A percentile compares a stretch with the other conserved stretches of the same genome.
Evolutionary conservation across 768 basidiomycete genomes (phyloP).

Genomic region (Kwoniella heveanensis): DNA sequence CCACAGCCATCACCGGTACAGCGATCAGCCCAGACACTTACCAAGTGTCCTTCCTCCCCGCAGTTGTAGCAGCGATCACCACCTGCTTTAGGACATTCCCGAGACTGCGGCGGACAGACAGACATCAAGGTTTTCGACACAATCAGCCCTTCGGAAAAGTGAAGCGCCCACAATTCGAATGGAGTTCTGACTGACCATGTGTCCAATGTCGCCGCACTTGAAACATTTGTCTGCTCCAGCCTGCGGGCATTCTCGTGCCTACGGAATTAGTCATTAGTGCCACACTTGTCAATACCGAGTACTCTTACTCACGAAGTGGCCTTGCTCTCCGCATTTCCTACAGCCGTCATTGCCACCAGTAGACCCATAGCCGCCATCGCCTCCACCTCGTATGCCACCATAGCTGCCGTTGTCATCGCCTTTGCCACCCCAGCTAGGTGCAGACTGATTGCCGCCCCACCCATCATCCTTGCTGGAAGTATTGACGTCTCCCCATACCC

Average conservation of each 20-base stretch:
- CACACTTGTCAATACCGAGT: too few relatives aligned
- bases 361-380: neutral
- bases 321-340: slow-evolving; percentile 5
- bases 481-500: neutral
- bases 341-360: slow-evolving; percentile 13
- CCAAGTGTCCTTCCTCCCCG: slow-evolving; percentile 30
- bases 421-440: too few relatives aligned
- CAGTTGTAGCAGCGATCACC: slow-evolving; percentile 31
- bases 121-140: too few relatives aligned
- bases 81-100: slow-evolving; percentile 21
- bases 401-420: neutral
- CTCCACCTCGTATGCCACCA: neutral
- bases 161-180: neutral
- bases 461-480: slow-evolving; percentile 2
- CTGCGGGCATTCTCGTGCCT: slow-evolving; percentile 27
- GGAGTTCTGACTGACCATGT: slow-evolving; percentile 23
- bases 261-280: neutral
- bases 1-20: too few relatives aligned
- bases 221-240: slow-evolving; percentile 13
- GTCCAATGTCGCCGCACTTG: slow-evolving; percentile 31
- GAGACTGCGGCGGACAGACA: slow-evolving; percentile 8
- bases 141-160: neutral
- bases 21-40: too few relatives aligned
- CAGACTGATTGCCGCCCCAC: neutral
- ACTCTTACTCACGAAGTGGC: slow-evolving; percentile 19